A percentile compares a stretch with the other conserved stretches of the same genome.
phyloP scores from a whole-genome alignment of 2,329 filamentous ascomycete species.

The Sporothrix dimorphospora region DNA sequence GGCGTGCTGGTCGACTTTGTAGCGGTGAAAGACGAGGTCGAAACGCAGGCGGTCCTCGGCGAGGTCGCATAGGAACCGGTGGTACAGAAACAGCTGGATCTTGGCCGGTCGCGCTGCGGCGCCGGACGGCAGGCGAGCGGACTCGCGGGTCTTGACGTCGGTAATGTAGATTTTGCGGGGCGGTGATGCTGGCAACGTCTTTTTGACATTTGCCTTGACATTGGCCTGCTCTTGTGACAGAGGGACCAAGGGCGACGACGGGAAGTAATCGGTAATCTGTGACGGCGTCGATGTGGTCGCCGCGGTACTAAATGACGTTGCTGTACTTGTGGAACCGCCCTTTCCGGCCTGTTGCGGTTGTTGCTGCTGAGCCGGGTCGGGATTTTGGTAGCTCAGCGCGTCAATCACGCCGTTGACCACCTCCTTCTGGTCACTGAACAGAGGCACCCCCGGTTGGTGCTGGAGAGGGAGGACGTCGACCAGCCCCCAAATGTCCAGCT shows the following conservation, averaged over 20 bases:
- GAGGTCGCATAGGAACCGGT: constrained; percentile 77
- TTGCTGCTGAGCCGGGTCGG: constrained; percentile 55
- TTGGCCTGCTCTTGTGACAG: not conserved
- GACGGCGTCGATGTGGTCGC: constrained; percentile 22
- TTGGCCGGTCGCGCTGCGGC: constrained; percentile 72
- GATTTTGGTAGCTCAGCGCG: constrained; percentile 75
- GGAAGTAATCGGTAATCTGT: constrained; percentile 35
- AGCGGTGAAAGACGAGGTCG: constrained; percentile 68
- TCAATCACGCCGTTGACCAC: constrained; percentile 91
- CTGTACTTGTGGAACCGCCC: not conserved
- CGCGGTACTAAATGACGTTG: not conserved
- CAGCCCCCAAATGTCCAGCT: constrained; percentile 83
- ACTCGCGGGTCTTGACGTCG: constrained; percentile 84
- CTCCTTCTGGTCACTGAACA: constrained; percentile 46
- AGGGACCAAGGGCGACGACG: not conserved
- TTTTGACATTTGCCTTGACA: not conserved
- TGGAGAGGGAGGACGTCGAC: constrained; percentile 53
- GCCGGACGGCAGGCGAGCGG: constrained; percentile 64
- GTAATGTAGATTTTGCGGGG: constrained; percentile 66
- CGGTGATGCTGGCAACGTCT: constrained; percentile 11
- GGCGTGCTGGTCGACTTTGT: constrained; percentile 66
- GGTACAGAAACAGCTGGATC: constrained; percentile 89
- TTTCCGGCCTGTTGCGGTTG: not conserved
- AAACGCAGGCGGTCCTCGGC: constrained; percentile 73
- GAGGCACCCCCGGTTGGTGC: not conserved